phyloP scores from a whole-genome alignment of 192 early-diverging fungal species.

The Coemansia sp. region DNA sequence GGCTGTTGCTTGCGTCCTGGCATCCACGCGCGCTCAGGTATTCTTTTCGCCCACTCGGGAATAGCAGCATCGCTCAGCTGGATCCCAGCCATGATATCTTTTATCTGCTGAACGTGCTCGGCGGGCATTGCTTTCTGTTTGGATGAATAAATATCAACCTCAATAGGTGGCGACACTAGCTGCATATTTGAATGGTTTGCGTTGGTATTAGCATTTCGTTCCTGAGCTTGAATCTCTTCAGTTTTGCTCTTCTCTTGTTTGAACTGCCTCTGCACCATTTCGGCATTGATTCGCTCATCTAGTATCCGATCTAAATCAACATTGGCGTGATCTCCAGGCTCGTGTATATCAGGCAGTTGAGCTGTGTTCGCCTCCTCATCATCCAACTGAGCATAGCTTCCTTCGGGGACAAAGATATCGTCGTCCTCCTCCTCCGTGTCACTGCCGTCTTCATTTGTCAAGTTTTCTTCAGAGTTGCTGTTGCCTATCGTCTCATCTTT shows the following conservation, averaged over 20 bases:
- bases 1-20: slow-evolving; percentile 21
- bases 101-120: slow-evolving; percentile 38
- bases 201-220: background rate
- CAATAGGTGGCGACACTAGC: slow-evolving; percentile 10
- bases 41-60: slow-evolving; percentile 40
- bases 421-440: slow-evolving; percentile 9
- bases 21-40: slow-evolving; percentile 48
- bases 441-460: background rate
- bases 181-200: background rate
- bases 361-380: slow-evolving; percentile 9
- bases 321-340: background rate
- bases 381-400: slow-evolving; percentile 18
- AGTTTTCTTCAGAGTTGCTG: background rate
- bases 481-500: no score
- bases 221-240: background rate
- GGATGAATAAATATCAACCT: slow-evolving; percentile 12
- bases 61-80: slow-evolving; percentile 36
- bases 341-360: background rate
- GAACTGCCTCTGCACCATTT: slow-evolving; percentile 6
- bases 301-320: slow-evolving; percentile 18
- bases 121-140: slow-evolving; percentile 24
- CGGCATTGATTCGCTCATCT: slow-evolving; percentile 21
- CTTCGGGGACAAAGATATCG: slow-evolving; percentile 35
- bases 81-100: slow-evolving; percentile 43
- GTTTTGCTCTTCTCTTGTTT: background rate